Percentiles rank a stretch among this genome's conserved stretches.
Conservation (phyloP, 2,329 filamentous ascomycete species). For the Cryphonectria radicalis region DNA sequence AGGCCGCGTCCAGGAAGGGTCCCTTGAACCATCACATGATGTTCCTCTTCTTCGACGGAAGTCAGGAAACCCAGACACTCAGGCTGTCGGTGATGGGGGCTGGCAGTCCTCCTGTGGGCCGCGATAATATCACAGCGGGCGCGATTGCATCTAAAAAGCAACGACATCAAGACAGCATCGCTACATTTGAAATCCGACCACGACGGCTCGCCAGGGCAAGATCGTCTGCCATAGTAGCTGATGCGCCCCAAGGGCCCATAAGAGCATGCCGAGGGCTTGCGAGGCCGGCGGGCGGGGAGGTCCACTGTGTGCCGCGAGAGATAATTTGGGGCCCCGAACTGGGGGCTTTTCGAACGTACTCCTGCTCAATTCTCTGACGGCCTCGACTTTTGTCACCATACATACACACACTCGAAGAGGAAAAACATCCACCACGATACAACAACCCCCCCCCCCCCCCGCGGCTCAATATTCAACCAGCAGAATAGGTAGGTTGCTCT, state of each 20-base stretch:
- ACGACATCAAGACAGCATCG: not conserved
- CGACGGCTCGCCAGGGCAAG: not conserved
- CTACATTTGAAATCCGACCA: conserved; percentile 15
- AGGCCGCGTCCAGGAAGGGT: not conserved
- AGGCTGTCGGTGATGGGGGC: not conserved
- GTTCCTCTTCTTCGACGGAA: not conserved
- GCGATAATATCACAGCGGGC: not conserved
- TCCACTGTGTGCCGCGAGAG: not conserved
- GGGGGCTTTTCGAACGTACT: not conserved
- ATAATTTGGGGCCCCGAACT: conserved; percentile 4
- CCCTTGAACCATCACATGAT: not conserved
- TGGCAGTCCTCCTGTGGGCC: conserved; percentile 1
- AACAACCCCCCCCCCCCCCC: not conserved
- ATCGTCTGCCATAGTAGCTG: not conserved
- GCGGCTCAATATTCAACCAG: conserved; percentile 16
- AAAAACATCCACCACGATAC: not conserved
- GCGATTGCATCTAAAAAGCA: not conserved
- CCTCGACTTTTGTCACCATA: not conserved
- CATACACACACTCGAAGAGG: not conserved
- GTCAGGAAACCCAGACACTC: not conserved
- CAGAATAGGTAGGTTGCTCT: conserved; percentile 2
- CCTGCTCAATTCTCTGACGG: not conserved
- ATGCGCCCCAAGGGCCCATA: no score
- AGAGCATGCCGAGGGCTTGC: conserved; percentile 4
- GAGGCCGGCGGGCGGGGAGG: conserved; percentile 3